These are phyloP conservation scores for Colletotrichum brevisporum DNA, from an alignment of 2,329 filamentous ascomycete species.

Conservation along the genomic window DNA sequence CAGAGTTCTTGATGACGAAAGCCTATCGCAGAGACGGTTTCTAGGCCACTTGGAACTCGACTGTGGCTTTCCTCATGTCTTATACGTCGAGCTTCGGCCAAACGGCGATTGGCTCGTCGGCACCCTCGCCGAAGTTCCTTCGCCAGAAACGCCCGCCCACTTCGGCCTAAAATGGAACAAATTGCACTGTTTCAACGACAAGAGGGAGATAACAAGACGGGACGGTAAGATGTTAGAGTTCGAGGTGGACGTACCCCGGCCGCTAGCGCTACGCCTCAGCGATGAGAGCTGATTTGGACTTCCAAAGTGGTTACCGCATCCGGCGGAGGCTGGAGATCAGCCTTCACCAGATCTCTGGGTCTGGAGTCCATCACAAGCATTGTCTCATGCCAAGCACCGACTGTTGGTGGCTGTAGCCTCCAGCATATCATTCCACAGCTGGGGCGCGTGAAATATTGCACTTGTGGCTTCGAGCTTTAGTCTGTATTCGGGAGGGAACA, in stretches of 20 bases:
- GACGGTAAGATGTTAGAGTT: background rate
- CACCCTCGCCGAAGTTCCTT: background rate
- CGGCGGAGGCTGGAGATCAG: constrained; percentile 20
- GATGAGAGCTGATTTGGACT: constrained; percentile 1
- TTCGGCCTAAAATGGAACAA: background rate
- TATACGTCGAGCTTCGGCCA: background rate
- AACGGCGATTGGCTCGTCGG: background rate
- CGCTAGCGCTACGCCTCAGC: constrained; percentile 5
- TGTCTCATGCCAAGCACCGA: background rate
- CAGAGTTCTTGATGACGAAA: background rate
- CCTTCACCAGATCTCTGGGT: constrained; percentile 7
- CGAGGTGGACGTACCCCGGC: background rate
- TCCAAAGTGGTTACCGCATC: background rate
- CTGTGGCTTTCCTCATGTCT: background rate
- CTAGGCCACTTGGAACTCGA: background rate
- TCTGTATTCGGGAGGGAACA: constrained; percentile 1
- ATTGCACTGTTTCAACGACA: background rate
- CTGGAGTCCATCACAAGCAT: background rate
- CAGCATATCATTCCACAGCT: background rate
- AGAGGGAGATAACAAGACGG: background rate
- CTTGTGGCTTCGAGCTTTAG: constrained; percentile 21
- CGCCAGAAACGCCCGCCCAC: background rate
- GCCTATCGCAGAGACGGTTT: background rate
- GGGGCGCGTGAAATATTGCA: background rate
- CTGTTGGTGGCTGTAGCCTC: background rate